Base-by-base conservation (phyloP, 441 rosid genomes). In the Eutrema salsugineum region DNA sequence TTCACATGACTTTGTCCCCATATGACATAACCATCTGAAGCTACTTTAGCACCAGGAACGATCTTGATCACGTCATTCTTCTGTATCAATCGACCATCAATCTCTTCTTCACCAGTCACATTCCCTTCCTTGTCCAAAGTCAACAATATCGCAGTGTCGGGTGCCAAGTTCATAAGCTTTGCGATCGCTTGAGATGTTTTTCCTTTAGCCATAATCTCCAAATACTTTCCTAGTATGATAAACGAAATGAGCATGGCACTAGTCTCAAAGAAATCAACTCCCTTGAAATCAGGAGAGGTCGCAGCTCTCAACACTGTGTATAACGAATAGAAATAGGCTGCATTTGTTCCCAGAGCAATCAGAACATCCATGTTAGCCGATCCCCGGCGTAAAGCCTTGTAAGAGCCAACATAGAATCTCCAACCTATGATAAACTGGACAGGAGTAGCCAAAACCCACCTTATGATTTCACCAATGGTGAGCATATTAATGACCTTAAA, bases 1-100 rank as follows among this genome's bases (percentile, higher is more conserved):
- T 94, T 90, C 33, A 94, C 97, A 77, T 94, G 94, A 70, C 96
- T 94, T 75, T 90, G 92, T 36, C 99, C 99, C 92, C 97, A 85
- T 36, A 85, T 57, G 17, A 94, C 99, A 71, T 78, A 83, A 39
- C 99, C 99, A 83, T 94, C 99, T 20, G 95, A 91, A 60, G 99
- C 97, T 40, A 90, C 89, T 76, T 94, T 94, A 10, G 92, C 86
- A 27, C 99, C 99, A 32, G 99, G 99, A 48, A 87, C 72, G 14
- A 94, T 77, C 77, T 94, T 94, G 36, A 91, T 84, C 70, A 94
- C 84, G 64, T 94, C 99, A 5, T 87, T 85, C 85, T 79, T 94
- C 63, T 91, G 95, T 66, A 91, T 87, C 85, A 94, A 54, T 50
- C 97, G 78, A 49, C 96, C 86, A 57, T 91, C 97, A 14, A 91